Conservation (phyloP, 371 early-diverging fungal species). For the Mucor irregularis region DNA sequence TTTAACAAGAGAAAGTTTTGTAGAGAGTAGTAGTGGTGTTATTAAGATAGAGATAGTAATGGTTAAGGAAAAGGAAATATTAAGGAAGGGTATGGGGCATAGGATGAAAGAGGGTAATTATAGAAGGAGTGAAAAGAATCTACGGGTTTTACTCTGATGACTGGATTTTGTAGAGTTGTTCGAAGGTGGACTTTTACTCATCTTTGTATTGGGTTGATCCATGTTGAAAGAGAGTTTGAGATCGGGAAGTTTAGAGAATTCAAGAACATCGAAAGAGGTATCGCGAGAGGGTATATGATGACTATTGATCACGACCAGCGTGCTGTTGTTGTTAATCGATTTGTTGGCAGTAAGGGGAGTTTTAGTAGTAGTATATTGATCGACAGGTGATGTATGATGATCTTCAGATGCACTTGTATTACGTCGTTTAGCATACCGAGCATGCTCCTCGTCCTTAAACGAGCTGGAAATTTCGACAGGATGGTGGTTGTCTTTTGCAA, state of each 20-base stretch:
- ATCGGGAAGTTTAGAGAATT: constrained; percentile 25
- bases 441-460: constrained; percentile 24
- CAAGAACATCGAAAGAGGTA: constrained; percentile 20
- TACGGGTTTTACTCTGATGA: constrained; percentile 22
- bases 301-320: constrained; percentile 30
- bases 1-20: no score
- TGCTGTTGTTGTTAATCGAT: constrained; percentile 4
- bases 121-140: constrained; percentile 36
- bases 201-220: background rate
- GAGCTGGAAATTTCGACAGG: background rate
- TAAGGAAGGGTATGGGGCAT: constrained; percentile 12
- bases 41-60: no score
- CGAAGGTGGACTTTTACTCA: constrained; percentile 9
- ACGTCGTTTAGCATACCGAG: constrained; percentile 36
- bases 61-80: no score
- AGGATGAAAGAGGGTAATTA: constrained; percentile 1
- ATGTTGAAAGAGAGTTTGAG: constrained; percentile 27
- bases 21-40: no score
- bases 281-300: constrained; percentile 1
- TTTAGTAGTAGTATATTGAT: constrained; percentile 4
- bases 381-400: background rate
- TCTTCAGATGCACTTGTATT: constrained; percentile 33
- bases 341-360: background rate
- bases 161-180: constrained; percentile 12
- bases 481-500: background rate